Base-by-base conservation (phyloP, 176 grass and related monocot species). In the Carex myosuroides region DNA sequence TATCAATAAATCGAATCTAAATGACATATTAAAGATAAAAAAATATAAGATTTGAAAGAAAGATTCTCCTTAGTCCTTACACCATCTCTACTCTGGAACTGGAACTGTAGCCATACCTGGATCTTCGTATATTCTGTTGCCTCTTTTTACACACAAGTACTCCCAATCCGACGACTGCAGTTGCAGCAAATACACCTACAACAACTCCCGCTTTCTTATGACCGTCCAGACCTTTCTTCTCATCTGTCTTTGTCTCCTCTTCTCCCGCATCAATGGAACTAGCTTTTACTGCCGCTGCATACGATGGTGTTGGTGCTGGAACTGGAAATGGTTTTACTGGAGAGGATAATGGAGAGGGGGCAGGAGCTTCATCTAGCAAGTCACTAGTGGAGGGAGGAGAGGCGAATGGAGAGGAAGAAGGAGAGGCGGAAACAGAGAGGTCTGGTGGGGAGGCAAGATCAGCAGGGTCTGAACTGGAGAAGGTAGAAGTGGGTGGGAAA, bases 61-160 rank as follows among this genome's bases (percentile, higher is more conserved):
- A 66, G 24, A 75, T 42, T 35, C 33, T 35, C 33, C 33, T 35
- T 3, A 4, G 3, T 3, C 33, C 33, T 35, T 39, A 97, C 70
- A 91, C 84, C 46, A 98, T 85, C 88, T 98, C 92, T 13, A 91
- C 61, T 16, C 92, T 88, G 57, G 91, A 83, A 13, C 92, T 88
- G 57, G 91, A 83, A 13, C 86, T 84, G 92, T 95, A 93, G 11
- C 84, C 86, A 86, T 95, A 98, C 89, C 88, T 93, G 79, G 92
- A 91, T 22, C 91, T 81, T 33, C 86, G 90, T 89, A 95, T 89
- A 85, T 95, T 98, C 69, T 89, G 89, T 60, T 82, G 86, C 61
- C 95, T 88, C 88, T 85, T 98, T 81, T 84, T 87, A 89, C 89
- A 98, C 3, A 93, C 82, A 18, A 89, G 57, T 11, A 32, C 70